Evolutionary conservation across 371 early-diverging fungal species (phyloP).

Genomic region (Polyrhizophydium stewartii): DNA sequence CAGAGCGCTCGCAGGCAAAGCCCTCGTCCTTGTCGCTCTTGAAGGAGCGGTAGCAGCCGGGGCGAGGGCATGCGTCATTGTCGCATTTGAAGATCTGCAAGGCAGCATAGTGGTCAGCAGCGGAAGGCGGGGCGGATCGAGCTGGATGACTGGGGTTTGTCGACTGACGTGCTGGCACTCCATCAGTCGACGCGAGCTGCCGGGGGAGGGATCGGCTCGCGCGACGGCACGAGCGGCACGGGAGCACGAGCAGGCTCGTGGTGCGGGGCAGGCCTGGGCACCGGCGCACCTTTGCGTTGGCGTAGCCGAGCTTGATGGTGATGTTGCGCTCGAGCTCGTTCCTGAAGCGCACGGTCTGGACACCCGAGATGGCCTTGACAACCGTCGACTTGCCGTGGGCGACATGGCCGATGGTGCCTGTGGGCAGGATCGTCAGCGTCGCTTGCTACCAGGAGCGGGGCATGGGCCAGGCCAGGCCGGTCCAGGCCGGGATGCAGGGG

Average conservation of each 20-base stretch:
- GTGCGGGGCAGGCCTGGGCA: too few relatives aligned
- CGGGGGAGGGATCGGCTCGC: too few relatives aligned
- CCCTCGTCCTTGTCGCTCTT: slow-evolving; percentile 81
- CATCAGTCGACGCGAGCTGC: too few relatives aligned
- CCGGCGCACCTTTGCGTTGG: slow-evolving; percentile 94
- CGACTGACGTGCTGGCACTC: too few relatives aligned
- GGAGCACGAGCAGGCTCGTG: too few relatives aligned
- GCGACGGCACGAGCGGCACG: too few relatives aligned
- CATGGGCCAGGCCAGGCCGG: too few relatives aligned
- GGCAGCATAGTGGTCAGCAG: background rate
- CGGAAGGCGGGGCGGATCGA: too few relatives aligned
- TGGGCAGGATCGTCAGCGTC: background rate
- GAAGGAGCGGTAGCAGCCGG: slow-evolving; percentile 92
- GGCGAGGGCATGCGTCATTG: slow-evolving; percentile 89
- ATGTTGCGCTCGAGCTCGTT: slow-evolving; percentile 99
- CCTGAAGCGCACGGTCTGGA: slow-evolving; percentile 99
- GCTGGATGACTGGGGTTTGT: too few relatives aligned
- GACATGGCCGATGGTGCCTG: slow-evolving; percentile 99
- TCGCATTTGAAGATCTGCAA: slow-evolving; percentile 94
- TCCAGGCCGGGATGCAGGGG: background rate
- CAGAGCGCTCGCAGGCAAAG: slow-evolving; percentile 87
- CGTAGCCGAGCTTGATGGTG: slow-evolving; percentile 99
- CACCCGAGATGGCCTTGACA: slow-evolving; percentile 99
- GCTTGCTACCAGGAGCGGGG: too few relatives aligned
- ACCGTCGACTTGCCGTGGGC: slow-evolving; percentile 99